Conservation (phyloP, 306 rosid species). For the Vigna mungo region DNA sequence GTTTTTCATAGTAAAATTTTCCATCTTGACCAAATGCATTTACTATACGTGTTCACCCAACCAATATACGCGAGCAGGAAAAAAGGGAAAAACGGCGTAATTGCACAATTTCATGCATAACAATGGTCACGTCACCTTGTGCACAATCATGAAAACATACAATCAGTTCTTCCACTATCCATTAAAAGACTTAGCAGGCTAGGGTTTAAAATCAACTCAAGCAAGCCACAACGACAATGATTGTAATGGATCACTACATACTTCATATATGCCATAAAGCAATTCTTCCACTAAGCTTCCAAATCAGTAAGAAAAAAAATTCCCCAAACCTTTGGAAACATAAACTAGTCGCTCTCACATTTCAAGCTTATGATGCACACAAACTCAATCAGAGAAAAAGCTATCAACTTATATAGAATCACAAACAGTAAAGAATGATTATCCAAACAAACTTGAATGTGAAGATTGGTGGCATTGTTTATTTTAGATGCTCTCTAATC, state of each 20-base stretch:
- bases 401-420: not conserved
- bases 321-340: not conserved
- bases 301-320: not conserved
- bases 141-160: not conserved
- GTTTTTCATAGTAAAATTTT: not conserved
- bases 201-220: not conserved
- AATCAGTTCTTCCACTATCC: not conserved
- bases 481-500: conserved; percentile 1
- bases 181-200: not conserved
- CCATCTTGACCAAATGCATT: conserved; percentile 4
- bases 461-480: not conserved
- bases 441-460: conserved; percentile 6
- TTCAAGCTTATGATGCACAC: conserved; percentile 24
- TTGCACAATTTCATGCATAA: not conserved
- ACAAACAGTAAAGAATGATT: conserved; percentile 24
- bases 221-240: not conserved
- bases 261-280: not conserved
- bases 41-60: not conserved
- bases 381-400: conserved; percentile 9
- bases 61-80: not conserved
- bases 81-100: not conserved
- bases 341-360: not conserved
- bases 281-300: not conserved
- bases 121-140: not conserved
- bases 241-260: not conserved